Conservation (phyloP, 202 grass and related monocot genomes). For the Elaeis oleifera region DNA sequence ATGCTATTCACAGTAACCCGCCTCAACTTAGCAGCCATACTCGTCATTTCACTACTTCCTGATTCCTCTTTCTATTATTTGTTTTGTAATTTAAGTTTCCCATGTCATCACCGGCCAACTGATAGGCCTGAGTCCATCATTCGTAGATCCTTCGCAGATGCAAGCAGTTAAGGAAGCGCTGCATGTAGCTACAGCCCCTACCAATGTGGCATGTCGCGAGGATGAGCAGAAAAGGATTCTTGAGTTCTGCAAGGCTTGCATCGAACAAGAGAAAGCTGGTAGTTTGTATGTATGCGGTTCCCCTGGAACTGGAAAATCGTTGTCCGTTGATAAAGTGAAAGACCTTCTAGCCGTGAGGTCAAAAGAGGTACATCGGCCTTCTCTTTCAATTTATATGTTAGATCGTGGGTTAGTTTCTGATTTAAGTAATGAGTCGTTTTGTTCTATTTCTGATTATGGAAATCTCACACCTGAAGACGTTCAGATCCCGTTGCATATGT, state of each 20-base stretch:
- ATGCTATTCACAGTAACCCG: no score
- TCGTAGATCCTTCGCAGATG: constrained; percentile 62
- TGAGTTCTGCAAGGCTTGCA: constrained; percentile 54
- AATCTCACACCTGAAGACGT: no score
- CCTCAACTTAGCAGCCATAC: no score
- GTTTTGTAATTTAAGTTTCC: no score
- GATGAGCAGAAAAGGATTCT: constrained; percentile 61
- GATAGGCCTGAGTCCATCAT: background rate
- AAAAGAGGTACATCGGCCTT: constrained; percentile 40
- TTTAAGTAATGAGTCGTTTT: no score
- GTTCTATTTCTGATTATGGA: no score
- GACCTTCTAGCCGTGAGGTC: constrained; percentile 42
- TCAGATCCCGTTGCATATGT: no score
- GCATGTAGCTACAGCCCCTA: constrained; percentile 64
- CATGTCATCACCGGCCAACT: background rate
- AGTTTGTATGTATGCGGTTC: constrained; percentile 81
- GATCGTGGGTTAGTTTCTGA: no score
- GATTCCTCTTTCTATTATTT: no score
- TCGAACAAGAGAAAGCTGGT: constrained; percentile 51
- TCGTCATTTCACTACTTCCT: no score
- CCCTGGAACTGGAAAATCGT: constrained; percentile 82
- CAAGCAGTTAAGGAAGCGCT: constrained; percentile 71
- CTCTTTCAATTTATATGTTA: constrained; percentile 1
- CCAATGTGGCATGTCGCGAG: constrained; percentile 57
- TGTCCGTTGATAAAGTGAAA: constrained; percentile 68